Conservation (phyloP, 495 filamentous ascomycete genomes). For the Stereocaulon alpinum region DNA sequence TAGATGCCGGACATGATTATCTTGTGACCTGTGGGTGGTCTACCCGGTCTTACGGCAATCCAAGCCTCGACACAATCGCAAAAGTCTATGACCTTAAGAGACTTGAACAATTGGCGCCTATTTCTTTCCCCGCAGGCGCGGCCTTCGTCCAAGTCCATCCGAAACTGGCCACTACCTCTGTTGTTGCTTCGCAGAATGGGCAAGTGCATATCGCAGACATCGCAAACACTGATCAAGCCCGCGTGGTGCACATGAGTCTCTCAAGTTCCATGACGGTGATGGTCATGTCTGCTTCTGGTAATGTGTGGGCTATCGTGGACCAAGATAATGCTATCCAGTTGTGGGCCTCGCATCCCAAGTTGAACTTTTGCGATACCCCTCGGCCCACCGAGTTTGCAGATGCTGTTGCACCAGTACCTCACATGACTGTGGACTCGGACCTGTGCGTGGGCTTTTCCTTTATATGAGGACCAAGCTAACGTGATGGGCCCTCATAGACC, state of each 20-base stretch:
- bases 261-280: slow-evolving; percentile 58
- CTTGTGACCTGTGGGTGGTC: slow-evolving; percentile 94
- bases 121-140: slow-evolving; percentile 84
- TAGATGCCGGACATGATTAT: slow-evolving; percentile 88
- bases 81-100: slow-evolving; percentile 93
- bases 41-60: slow-evolving; percentile 51
- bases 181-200: slow-evolving; percentile 79
- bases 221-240: slow-evolving; percentile 84
- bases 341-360: slow-evolving; percentile 84
- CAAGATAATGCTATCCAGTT: slow-evolving; percentile 68
- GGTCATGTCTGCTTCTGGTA: slow-evolving; percentile 83
- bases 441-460: slow-evolving; percentile 38
- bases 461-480: slow-evolving; percentile 4
- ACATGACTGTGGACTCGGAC: slow-evolving; percentile 60
- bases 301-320: slow-evolving; percentile 76
- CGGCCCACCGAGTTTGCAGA: slow-evolving; percentile 71
- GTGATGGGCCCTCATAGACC: slow-evolving; percentile 40
- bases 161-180: slow-evolving; percentile 80
- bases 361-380: slow-evolving; percentile 79
- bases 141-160: slow-evolving; percentile 94
- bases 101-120: slow-evolving; percentile 69
- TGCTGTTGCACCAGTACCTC: slow-evolving; percentile 37
- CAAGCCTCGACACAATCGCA: slow-evolving; percentile 71
- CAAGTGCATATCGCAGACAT: slow-evolving; percentile 92
- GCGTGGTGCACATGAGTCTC: slow-evolving; percentile 77